Evolutionary conservation across 2,329 filamentous ascomycete species (phyloP).

Genomic region (Botrytis porri): DNA sequence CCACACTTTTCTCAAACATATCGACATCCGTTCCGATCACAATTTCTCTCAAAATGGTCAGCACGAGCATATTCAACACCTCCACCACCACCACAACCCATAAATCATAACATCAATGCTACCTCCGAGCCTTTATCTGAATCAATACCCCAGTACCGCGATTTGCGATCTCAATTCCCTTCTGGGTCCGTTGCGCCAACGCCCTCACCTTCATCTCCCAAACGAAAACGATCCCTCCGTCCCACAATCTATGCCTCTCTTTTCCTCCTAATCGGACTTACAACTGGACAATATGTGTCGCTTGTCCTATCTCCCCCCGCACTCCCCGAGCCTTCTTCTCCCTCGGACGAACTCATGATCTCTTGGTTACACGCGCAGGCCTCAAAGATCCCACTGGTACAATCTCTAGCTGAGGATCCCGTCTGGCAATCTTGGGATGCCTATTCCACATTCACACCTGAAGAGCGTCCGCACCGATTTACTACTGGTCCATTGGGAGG

Average conservation of each 20-base stretch:
- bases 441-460: conserved; percentile 37
- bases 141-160: conserved; percentile 13
- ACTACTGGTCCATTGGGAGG: conserved; percentile 46
- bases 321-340: conserved; percentile 41
- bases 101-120: background rate
- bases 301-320: conserved; percentile 46
- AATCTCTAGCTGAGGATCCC: conserved; percentile 45
- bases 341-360: conserved; percentile 44
- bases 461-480: conserved; percentile 36
- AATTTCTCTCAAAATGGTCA: conserved; percentile 1
- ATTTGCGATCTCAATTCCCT: conserved; percentile 35
- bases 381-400: conserved; percentile 48
- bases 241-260: conserved; percentile 37
- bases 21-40: background rate
- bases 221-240: conserved; percentile 32
- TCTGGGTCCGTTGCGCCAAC: conserved; percentile 3
- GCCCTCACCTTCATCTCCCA: conserved; percentile 19
- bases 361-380: conserved; percentile 44
- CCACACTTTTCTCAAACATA: background rate
- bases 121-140: background rate
- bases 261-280: conserved; percentile 44
- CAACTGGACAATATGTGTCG: conserved; percentile 41
- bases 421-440: conserved; percentile 44
- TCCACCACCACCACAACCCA: conserved; percentile 7
- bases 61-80: conserved; percentile 12